These are phyloP conservation scores for Biscogniauxia mediterranea DNA, from an alignment of 2,329 filamentous ascomycete genomes.

Conservation along the genomic window DNA sequence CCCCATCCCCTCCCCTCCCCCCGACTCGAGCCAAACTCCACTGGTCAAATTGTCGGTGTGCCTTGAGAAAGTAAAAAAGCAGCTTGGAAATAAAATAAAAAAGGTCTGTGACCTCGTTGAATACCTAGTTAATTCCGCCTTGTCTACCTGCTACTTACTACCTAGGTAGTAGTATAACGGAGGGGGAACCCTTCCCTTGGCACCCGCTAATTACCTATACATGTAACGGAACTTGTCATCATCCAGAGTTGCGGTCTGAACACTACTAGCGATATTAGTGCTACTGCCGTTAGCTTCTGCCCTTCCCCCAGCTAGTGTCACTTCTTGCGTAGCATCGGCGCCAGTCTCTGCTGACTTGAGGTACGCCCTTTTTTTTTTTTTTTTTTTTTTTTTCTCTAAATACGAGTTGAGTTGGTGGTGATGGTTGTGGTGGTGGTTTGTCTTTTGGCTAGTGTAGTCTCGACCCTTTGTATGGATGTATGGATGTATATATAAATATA, in stretches of 20 bases:
- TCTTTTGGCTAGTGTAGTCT: no score
- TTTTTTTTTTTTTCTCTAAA: neutral
- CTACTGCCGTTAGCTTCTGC: neutral
- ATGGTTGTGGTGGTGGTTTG: no score
- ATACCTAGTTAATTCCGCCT: no score
- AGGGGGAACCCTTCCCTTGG: neutral
- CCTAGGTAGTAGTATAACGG: neutral
- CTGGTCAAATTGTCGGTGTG: constrained; percentile 16
- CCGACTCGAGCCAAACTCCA: constrained; percentile 1
- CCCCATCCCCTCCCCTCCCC: no score
- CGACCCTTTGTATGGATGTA: no score
- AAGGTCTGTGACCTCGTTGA: no score
- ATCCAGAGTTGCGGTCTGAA: neutral
- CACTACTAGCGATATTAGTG: neutral
- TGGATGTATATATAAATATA: no score
- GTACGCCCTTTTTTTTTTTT: neutral
- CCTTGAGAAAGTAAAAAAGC: neutral
- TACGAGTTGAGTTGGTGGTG: neutral
- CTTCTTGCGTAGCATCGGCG: neutral
- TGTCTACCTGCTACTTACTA: no score
- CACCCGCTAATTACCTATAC: neutral
- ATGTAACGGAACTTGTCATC: neutral
- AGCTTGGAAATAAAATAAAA: neutral
- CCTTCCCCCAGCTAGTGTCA: neutral
- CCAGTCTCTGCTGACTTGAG: neutral